Evolutionary conservation across 352 stramenopile species (phyloP).

Genomic region (Phytopythium vexans): DNA sequence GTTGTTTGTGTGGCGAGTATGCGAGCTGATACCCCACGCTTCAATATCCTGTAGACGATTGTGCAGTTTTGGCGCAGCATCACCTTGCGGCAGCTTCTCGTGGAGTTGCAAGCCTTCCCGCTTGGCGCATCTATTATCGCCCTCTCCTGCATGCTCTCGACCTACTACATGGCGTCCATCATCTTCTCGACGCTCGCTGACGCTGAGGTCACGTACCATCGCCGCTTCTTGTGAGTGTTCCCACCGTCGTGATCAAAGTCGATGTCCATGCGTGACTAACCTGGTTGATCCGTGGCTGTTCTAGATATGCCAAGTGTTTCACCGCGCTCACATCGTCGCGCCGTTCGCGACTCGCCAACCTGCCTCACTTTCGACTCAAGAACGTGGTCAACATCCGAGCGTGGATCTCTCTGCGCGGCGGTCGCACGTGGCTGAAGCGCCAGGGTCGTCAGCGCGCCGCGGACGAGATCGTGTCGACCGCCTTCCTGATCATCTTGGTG

Average conservation of each 20-base stretch:
- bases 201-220: slow-evolving; percentile 84
- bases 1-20: neutral
- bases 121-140: slow-evolving; percentile 47
- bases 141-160: slow-evolving; percentile 68
- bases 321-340: slow-evolving; percentile 84
- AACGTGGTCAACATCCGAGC: slow-evolving; percentile 91
- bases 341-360: slow-evolving; percentile 73
- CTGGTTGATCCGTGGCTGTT: slow-evolving; percentile 2
- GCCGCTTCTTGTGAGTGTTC: slow-evolving; percentile 62
- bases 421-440: slow-evolving; percentile 86
- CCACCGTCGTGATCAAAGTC: neutral
- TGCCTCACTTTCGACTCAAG: slow-evolving; percentile 89
- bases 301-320: slow-evolving; percentile 87
- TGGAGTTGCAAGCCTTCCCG: slow-evolving; percentile 19
- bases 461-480: slow-evolving; percentile 87
- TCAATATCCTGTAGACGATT: slow-evolving; percentile 22
- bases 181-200: slow-evolving; percentile 76
- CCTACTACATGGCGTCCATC: slow-evolving; percentile 70
- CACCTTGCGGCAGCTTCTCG: slow-evolving; percentile 17
- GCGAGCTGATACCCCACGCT: neutral
- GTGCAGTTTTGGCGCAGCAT: slow-evolving; percentile 27
- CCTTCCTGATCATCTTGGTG: slow-evolving; percentile 85
- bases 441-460: slow-evolving; percentile 81
- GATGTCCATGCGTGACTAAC: slow-evolving; percentile 4
- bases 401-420: slow-evolving; percentile 85